Evolutionary conservation across 768 basidiomycete genomes (phyloP).

Genomic region (Mycena galericulata): DNA sequence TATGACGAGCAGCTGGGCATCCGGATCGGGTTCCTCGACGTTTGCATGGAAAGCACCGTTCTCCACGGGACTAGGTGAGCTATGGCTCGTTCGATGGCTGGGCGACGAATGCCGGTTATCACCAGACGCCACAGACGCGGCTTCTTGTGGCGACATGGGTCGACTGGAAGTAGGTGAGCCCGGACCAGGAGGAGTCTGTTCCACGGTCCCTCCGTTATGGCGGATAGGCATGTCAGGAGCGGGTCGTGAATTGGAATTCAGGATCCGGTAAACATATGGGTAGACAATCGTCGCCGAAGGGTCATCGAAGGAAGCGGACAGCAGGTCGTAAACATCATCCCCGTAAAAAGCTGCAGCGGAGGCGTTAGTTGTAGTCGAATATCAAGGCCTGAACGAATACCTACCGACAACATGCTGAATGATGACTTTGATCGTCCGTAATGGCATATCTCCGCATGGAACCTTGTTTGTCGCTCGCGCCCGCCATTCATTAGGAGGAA

Average conservation of each 20-base stretch:
- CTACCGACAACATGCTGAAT: constrained; percentile 96
- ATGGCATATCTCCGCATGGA: constrained; percentile 97
- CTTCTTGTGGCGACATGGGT: constrained; percentile 78
- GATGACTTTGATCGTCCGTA: constrained; percentile 97
- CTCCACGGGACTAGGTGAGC: constrained; percentile 73
- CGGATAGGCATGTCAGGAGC: constrained; percentile 51
- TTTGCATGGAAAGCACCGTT: constrained; percentile 61
- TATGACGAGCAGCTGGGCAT: constrained; percentile 83
- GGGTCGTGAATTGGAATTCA: constrained; percentile 73
- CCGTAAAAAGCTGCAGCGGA: constrained; percentile 80
- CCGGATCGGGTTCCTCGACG: constrained; percentile 88
- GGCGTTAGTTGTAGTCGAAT: constrained; percentile 24
- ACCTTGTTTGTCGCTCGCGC: constrained; percentile 90
- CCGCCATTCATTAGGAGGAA: constrained; percentile 97
- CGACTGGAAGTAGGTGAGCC: constrained; percentile 73
- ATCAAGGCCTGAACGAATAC: constrained; percentile 46
- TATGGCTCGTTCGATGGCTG: constrained; percentile 77
- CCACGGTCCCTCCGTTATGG: constrained; percentile 48
- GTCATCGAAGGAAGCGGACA: constrained; percentile 92
- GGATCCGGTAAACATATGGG: constrained; percentile 92
- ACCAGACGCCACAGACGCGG: constrained; percentile 61
- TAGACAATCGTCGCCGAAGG: constrained; percentile 98
- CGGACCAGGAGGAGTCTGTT: constrained; percentile 55
- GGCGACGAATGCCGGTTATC: constrained; percentile 66
- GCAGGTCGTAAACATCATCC: constrained; percentile 90